Evolutionary conservation across 1,284 basidiomycete genomes (phyloP).

Genomic region (Cutaneotrichosporon sp.): DNA sequence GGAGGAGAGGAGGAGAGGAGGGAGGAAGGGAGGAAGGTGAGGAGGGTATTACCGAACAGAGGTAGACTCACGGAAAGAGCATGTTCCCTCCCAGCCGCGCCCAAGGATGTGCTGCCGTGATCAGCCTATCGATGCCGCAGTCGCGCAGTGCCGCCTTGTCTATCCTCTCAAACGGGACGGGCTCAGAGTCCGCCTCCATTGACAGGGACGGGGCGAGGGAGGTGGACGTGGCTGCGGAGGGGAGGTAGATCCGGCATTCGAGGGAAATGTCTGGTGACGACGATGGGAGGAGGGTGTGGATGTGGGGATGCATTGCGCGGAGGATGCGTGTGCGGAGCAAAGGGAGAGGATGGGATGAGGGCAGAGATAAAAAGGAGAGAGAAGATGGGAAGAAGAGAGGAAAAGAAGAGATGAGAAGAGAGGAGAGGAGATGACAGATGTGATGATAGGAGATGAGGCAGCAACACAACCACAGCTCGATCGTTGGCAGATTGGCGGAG

Average conservation of each 20-base stretch:
- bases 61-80: constrained; percentile 42
- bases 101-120: constrained; percentile 48
- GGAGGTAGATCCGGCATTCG: constrained; percentile 43
- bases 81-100: constrained; percentile 44
- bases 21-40: not conserved
- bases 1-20: not conserved
- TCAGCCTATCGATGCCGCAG: constrained; percentile 26
- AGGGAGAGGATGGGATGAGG: not conserved
- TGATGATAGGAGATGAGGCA: too few relatives aligned
- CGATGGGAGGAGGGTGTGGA: constrained; percentile 41
- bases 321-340: not conserved
- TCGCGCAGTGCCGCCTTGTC: constrained; percentile 3
- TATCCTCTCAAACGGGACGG: not conserved
- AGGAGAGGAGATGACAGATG: too few relatives aligned
- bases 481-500: not conserved
- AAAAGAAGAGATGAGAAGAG: not conserved
- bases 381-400: not conserved
- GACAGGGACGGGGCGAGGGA: not conserved
- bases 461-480: not conserved
- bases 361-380: too few relatives aligned
- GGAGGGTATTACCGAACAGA: not conserved
- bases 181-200: constrained; percentile 8
- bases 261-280: constrained; percentile 28
- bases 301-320: constrained; percentile 3
- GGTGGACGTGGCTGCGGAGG: constrained; percentile 8